Conservation (phyloP, 495 filamentous ascomycete genomes). For the Endocarpon pusillum region DNA sequence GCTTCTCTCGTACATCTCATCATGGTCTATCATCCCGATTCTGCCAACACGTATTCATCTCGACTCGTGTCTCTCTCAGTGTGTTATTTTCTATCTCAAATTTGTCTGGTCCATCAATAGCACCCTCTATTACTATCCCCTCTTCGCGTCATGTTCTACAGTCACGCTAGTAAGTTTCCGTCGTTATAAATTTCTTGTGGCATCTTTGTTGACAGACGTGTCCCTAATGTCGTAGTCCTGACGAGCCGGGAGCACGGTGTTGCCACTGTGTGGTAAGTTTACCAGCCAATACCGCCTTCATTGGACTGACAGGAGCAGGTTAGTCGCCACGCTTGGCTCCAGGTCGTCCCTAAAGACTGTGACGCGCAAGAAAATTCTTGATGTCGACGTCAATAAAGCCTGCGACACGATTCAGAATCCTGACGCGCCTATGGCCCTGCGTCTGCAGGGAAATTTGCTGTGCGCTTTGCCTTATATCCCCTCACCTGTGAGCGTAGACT, state of each 20-base stretch:
- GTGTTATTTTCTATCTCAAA: neutral
- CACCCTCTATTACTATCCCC: too few relatives aligned
- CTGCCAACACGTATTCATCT: too few relatives aligned
- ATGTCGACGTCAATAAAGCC: constrained; percentile 72
- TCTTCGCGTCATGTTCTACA: constrained; percentile 99
- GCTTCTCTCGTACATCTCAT: too few relatives aligned
- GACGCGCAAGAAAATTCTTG: constrained; percentile 71
- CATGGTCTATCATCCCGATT: too few relatives aligned
- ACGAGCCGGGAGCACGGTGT: constrained; percentile 80
- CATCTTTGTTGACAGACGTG: neutral
- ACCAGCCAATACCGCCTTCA: neutral
- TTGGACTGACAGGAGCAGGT: constrained; percentile 33
- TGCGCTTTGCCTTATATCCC: constrained; percentile 16
- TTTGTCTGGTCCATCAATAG: too few relatives aligned
- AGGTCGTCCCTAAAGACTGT: constrained; percentile 57
- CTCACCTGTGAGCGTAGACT: neutral
- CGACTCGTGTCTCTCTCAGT: neutral
- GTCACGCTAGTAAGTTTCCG: constrained; percentile 59
- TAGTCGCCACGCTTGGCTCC: constrained; percentile 77
- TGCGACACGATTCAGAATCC: constrained; percentile 75
- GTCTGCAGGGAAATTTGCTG: constrained; percentile 81
- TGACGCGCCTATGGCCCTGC: constrained; percentile 74
- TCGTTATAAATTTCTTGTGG: too few relatives aligned
- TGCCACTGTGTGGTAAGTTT: constrained; percentile 74
- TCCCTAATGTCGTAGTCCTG: constrained; percentile 40